A percentile compares a stretch with the other conserved stretches of the same genome.
Evolutionary conservation across 345 rosid species (phyloP).

Genomic region (Eucalyptus urophylla): DNA sequence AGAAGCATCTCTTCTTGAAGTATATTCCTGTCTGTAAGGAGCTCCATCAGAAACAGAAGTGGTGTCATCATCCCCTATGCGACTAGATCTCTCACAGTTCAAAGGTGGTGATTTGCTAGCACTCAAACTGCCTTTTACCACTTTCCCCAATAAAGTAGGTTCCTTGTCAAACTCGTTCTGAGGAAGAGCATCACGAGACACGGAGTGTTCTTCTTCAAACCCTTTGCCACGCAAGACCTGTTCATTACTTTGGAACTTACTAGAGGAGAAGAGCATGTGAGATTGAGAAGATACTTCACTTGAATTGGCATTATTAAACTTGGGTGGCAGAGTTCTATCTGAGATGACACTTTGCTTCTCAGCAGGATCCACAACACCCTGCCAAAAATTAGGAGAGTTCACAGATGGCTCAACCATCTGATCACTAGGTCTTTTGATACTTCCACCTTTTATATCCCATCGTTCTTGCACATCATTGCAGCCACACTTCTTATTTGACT

Average conservation of each 20-base stretch:
- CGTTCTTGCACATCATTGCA: constrained; percentile 7
- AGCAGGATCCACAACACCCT: constrained; percentile 24
- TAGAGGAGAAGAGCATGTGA: background rate
- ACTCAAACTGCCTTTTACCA: background rate
- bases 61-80: background rate
- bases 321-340: constrained; percentile 6
- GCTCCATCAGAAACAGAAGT: background rate
- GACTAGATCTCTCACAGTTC: constrained; percentile 2
- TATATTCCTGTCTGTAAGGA: background rate
- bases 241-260: background rate
- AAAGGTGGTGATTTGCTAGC: background rate
- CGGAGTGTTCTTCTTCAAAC: background rate
- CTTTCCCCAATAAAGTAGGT: constrained; percentile 6
- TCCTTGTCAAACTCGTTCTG: background rate
- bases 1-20: background rate
- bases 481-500: constrained; percentile 12
- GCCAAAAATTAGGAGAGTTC: constrained; percentile 51
- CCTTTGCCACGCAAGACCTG: background rate
- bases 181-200: constrained; percentile 8
- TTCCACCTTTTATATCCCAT: constrained; percentile 4
- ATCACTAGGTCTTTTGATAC: background rate
- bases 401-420: constrained; percentile 8
- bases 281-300: background rate
- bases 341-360: constrained; percentile 1
- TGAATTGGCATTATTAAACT: background rate